Evolutionary conservation across 306 rosid genomes (phyloP), one percentile per base, ranked within the genome.

Genomic region (Glycine tomentella): DNA sequence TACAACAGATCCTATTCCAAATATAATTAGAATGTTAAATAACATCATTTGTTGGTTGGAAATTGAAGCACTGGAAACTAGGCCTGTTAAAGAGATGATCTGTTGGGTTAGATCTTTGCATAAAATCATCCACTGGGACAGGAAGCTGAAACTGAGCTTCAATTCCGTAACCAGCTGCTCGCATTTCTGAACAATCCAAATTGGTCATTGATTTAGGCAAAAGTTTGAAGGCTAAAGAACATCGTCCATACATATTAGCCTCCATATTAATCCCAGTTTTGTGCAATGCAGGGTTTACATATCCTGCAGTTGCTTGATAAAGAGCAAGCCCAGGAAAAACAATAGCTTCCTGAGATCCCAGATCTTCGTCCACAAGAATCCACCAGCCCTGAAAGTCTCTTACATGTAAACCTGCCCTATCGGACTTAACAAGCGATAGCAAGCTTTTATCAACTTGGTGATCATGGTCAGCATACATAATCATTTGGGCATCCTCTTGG

Each of bases 241-340:
- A 93, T 36, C 94, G 84, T 40, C 97, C 99, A 76, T 87, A 85
- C 85, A 95, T 84, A 86, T 90, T 92, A 73, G 89, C 88, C 82
- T 92, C 97, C 75, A 89, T 87, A 81, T 88, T 88, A 59, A 88
- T 79, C 62, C 93, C 99, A 31, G 90, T 87, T 90, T 92, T 91
- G 83, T 83, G 94, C 77, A 89, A 72, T 48, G 99, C 98, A 46
- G 98, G 98, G 88, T 84, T 89, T 85, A 95, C 93, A 87, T 90
- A 95, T 50, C 99, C 99, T 48, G 99, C 99, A 20, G 99, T 93
- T 69, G 97, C 99, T 72, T 93, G 99, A 90, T 93, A 89, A 36
- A 95, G 97, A 78, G 99, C 98, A 78, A 91, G 98, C 81, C 99
- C 99, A 34, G 99, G 99, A 84, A 86, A 95, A 75, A 89, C 91